Conservation (phyloP, 2,329 filamentous ascomycete genomes). For the Phialemoniopsis sp. region DNA sequence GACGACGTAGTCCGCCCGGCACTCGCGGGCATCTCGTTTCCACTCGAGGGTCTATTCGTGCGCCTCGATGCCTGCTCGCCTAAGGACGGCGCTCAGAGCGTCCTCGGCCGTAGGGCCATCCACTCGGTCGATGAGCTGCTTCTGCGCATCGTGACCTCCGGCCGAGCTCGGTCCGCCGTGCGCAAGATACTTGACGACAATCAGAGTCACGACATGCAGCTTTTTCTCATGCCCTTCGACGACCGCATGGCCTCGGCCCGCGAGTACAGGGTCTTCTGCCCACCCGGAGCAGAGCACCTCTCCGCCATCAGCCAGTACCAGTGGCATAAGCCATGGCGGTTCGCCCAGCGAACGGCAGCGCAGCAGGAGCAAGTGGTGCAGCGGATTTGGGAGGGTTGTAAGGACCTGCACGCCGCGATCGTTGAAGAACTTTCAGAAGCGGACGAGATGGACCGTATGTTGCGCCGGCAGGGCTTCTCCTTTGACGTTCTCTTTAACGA, state of each 20-base stretch:
- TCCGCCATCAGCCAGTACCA: conserved; percentile 33
- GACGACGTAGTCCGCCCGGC: conserved; percentile 20
- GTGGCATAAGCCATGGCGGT: conserved; percentile 30
- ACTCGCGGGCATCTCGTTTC: conserved; percentile 18
- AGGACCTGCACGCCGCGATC: conserved; percentile 18
- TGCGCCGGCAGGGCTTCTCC: conserved; percentile 32
- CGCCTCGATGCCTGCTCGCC: conserved; percentile 35
- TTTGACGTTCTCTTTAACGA: conserved; percentile 37
- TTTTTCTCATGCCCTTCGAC: conserved; percentile 37
- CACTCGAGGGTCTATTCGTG: conserved; percentile 33
- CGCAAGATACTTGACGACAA: conserved; percentile 13
- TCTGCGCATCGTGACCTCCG: conserved; percentile 30
- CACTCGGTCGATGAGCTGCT: conserved; percentile 25
- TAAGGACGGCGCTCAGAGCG: conserved; percentile 29
- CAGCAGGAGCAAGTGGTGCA: conserved; percentile 9
- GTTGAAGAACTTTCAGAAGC: conserved; percentile 15
- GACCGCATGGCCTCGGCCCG: conserved; percentile 25
- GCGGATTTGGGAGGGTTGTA: conserved; percentile 12
- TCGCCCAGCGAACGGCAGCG: conserved; percentile 7
- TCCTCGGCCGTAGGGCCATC: conserved; percentile 18
- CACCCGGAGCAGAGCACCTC: conserved; percentile 21
- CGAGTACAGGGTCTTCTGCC: conserved; percentile 40
- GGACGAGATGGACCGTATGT: conserved; percentile 16
- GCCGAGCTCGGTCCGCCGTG: conserved; percentile 24
- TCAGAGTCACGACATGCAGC: conserved; percentile 13